Evolutionary conservation across 169 alveolate species (phyloP).

Genomic region (Toxoplasma gondii): DNA sequence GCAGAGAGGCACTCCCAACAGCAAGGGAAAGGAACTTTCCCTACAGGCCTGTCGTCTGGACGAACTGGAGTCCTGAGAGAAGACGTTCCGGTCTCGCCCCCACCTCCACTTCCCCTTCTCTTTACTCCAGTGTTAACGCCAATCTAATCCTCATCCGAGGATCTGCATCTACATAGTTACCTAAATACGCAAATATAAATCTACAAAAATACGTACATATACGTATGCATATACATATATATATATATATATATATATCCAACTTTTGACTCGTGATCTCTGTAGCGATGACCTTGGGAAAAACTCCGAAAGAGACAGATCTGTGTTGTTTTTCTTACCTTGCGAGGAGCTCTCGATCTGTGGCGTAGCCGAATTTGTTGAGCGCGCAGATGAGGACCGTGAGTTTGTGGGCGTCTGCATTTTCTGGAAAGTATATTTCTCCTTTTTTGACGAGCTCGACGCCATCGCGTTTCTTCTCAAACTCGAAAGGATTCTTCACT

Average conservation of each 20-base stretch:
- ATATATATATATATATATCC: not conserved
- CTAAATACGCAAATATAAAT: not conserved
- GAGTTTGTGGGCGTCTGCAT: not conserved
- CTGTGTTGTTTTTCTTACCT: not conserved
- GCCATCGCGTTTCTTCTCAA: slow-evolving; percentile 10
- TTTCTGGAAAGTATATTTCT: not conserved
- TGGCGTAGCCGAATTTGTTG: slow-evolving; percentile 15
- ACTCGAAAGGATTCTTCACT: slow-evolving; percentile 26
- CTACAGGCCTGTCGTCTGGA: too few species aligned
- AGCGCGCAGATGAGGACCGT: slow-evolving; percentile 32
- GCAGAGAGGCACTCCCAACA: too few species aligned
- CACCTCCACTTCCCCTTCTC: too few species aligned
- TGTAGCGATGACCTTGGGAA: not conserved
- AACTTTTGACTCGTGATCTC: not conserved
- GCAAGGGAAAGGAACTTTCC: too few species aligned
- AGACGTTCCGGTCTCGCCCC: too few species aligned
- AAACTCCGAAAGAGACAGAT: not conserved
- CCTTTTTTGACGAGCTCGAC: slow-evolving; percentile 25
- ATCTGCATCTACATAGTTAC: too few species aligned
- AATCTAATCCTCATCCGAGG: too few species aligned
- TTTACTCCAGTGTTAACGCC: too few species aligned
- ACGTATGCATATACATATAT: too few species aligned
- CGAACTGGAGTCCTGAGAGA: too few species aligned
- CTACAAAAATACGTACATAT: not conserved
- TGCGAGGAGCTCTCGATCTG: not conserved